These are phyloP conservation scores for Articulospora tetracladia DNA, from an alignment of 495 filamentous ascomycete species.

Conservation along the genomic window DNA sequence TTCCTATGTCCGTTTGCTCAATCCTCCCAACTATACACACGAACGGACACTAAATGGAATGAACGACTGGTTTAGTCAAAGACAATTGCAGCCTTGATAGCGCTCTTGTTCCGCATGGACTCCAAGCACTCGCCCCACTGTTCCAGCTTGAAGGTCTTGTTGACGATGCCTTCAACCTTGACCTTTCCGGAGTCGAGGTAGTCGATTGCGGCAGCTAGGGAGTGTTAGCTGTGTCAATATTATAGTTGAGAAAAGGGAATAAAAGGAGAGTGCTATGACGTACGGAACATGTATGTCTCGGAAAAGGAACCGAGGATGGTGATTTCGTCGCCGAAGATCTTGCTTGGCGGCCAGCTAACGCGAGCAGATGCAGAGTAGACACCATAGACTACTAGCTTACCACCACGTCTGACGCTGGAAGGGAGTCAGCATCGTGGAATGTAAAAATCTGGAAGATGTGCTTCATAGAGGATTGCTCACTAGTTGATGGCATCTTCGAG, in stretches of 20 bases:
- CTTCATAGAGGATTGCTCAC: constrained; percentile 47
- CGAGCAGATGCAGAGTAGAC: constrained; percentile 59
- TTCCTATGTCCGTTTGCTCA: too few relatives aligned
- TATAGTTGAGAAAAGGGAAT: not conserved
- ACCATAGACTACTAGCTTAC: constrained; percentile 27
- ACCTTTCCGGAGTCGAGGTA: constrained; percentile 65
- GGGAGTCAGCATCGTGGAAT: not conserved
- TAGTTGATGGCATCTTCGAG: constrained; percentile 70
- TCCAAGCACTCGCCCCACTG: constrained; percentile 50
- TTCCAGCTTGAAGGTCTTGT: constrained; percentile 49
- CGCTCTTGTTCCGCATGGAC: constrained; percentile 59
- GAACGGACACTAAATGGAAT: not conserved
- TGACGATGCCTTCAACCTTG: constrained; percentile 52
- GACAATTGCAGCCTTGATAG: constrained; percentile 68
- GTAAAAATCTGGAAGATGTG: not conserved
- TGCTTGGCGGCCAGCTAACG: constrained; percentile 62
- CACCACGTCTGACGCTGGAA: not conserved
- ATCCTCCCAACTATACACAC: not conserved
- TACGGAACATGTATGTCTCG: constrained; percentile 67
- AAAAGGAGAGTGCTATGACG: constrained; percentile 5
- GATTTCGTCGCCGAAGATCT: constrained; percentile 60
- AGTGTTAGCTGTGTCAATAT: constrained; percentile 10
- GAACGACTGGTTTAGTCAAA: constrained; percentile 41
- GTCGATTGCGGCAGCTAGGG: constrained; percentile 54
- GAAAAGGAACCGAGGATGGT: constrained; percentile 68